These are phyloP conservation scores for Penicillium janthinellum DNA, from an alignment of 2,329 filamentous ascomycete species.

Conservation along the genomic window DNA sequence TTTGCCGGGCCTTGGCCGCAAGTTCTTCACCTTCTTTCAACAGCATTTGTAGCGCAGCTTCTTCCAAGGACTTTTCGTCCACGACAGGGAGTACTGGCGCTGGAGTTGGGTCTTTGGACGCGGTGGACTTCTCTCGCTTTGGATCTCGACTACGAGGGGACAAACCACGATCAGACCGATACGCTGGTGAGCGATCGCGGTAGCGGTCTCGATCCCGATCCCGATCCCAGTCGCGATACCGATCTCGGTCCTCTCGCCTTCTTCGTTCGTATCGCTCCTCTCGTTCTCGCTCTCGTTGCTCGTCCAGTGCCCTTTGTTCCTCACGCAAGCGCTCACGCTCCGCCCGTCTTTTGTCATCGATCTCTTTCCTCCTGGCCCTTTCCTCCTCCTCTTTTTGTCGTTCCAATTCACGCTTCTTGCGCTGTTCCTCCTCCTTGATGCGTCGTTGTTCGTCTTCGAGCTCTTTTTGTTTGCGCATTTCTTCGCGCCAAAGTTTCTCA, in stretches of 20 bases:
- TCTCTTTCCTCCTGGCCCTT: constrained; percentile 53
- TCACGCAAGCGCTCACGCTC: constrained; percentile 55
- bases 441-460: constrained; percentile 47
- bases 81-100: constrained; percentile 37
- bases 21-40: constrained; percentile 58
- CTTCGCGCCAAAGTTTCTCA: constrained; percentile 52
- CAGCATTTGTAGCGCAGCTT: constrained; percentile 56
- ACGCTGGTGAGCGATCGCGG: constrained; percentile 35
- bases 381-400: constrained; percentile 49
- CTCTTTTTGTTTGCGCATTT: constrained; percentile 56
- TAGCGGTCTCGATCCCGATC: constrained; percentile 28
- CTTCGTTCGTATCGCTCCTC: constrained; percentile 50
- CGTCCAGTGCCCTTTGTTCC: constrained; percentile 55
- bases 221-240: constrained; percentile 40
- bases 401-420: constrained; percentile 46
- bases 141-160: constrained; percentile 35
- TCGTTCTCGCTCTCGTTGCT: constrained; percentile 55
- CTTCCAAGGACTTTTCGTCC: constrained; percentile 58
- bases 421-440: constrained; percentile 46
- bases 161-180: constrained; percentile 36
- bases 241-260: constrained; percentile 50
- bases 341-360: constrained; percentile 51
- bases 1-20: constrained; percentile 53
- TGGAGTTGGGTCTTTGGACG: constrained; percentile 39
- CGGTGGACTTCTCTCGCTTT: constrained; percentile 34